Conservation (phyloP, 345 rosid species). For the Eucalyptus sp. region DNA sequence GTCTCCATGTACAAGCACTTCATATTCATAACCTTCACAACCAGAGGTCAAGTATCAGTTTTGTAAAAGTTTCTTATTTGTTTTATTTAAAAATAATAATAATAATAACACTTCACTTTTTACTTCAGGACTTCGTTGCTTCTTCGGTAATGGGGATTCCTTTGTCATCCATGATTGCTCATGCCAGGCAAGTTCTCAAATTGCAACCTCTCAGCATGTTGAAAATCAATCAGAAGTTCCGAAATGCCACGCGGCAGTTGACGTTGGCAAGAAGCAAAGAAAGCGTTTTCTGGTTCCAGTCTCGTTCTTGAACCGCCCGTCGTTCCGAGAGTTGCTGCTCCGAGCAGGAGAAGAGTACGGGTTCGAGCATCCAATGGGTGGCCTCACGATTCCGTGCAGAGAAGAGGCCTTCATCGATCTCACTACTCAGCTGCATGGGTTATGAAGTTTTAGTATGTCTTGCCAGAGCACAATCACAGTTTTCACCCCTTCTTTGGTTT, state of each 20-base stretch:
- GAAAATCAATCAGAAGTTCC: conserved; percentile 11
- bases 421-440: conserved; percentile 1
- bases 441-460: background rate
- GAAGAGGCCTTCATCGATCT: conserved; percentile 23
- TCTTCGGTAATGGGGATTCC: conserved; percentile 4
- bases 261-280: conserved; percentile 21
- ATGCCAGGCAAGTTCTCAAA: conserved; percentile 11
- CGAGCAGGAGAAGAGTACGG: conserved; percentile 21
- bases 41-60: background rate
- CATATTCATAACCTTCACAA: background rate
- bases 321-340: conserved; percentile 20
- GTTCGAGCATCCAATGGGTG: conserved; percentile 28
- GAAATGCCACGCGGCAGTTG: conserved; percentile 18
- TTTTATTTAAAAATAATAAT: background rate
- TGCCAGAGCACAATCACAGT: background rate
- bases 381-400: conserved; percentile 30
- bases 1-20: background rate
- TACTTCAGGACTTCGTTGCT: background rate
- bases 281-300: conserved; percentile 22
- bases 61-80: background rate
- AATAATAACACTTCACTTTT: background rate
- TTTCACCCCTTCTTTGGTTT: background rate
- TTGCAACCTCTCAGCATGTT: background rate
- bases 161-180: conserved; percentile 1
- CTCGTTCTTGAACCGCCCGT: conserved; percentile 26